phyloP scores from a whole-genome alignment of 2,329 filamentous ascomycete species.

The Alternaria solani region DNA sequence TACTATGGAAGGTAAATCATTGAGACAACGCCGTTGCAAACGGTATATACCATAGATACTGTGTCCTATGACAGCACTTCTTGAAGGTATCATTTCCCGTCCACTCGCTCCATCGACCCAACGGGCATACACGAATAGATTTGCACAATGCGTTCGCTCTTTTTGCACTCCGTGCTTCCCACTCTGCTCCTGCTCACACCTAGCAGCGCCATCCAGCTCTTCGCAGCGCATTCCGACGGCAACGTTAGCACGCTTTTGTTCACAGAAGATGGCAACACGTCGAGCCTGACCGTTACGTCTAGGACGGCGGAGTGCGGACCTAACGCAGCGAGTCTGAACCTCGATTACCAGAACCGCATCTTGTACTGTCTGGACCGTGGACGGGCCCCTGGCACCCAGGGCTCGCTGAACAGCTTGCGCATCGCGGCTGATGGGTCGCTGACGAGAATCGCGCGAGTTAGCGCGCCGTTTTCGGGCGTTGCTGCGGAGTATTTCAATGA shows the following conservation, averaged over 20 bases:
- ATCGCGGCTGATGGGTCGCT: constrained; percentile 13
- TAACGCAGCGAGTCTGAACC: constrained; percentile 21
- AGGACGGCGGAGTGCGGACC: constrained; percentile 14
- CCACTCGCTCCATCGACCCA: not conserved
- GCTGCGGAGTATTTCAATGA: constrained; percentile 16
- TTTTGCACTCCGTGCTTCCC: not conserved
- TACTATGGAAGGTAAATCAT: not conserved
- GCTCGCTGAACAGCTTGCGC: constrained; percentile 21
- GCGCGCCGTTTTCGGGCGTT: constrained; percentile 24
- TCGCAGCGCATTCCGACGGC: constrained; percentile 24
- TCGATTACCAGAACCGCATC: constrained; percentile 17
- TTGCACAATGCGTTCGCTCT: not conserved
- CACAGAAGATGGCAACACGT: not conserved
- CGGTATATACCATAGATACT: not conserved
- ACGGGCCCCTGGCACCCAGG: constrained; percentile 9
- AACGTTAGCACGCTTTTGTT: constrained; percentile 21
- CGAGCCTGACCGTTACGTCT: constrained; percentile 17
- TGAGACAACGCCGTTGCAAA: not conserved
- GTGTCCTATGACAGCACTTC: not conserved
- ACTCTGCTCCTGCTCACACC: not conserved
- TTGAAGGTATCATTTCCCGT: not conserved
- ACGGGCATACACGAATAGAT: not conserved
- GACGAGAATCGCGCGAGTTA: constrained; percentile 14
- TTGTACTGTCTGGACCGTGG: constrained; percentile 28
- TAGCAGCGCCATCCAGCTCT: constrained; percentile 15